Evolutionary conservation across 305 asterid species (phyloP).

Genomic region (Solanum hybrid): DNA sequence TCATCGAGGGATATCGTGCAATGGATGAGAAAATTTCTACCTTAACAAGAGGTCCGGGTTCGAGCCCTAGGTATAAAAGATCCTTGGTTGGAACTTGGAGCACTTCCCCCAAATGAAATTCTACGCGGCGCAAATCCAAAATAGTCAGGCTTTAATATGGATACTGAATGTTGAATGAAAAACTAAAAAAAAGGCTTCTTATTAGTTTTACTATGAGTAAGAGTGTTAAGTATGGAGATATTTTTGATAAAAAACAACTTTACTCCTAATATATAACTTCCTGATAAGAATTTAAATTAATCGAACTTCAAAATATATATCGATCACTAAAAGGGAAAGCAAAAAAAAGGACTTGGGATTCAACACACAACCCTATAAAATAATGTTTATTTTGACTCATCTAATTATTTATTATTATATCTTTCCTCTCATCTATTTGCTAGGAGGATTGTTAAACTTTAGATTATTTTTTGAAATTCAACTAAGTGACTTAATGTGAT

Average conservation of each 20-base stretch:
- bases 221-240: neutral
- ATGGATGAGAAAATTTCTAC: no score
- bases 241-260: no score
- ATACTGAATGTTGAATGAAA: no score
- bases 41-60: no score
- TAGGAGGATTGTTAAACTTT: neutral
- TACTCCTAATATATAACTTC: neutral
- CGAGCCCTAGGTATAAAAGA: neutral
- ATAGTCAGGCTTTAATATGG: neutral
- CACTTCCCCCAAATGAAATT: neutral
- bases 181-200: neutral
- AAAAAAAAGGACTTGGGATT: neutral
- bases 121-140: neutral
- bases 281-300: neutral
- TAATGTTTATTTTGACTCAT: neutral
- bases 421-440: neutral
- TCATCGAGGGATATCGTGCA: neutral
- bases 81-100: neutral
- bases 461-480: neutral
- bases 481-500: neutral
- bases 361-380: neutral
- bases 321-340: neutral
- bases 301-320: fast-evolving
- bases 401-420: neutral
- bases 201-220: neutral